Conservation (phyloP, 2,329 filamentous ascomycete species). For the Colletotrichum liaoningense region DNA sequence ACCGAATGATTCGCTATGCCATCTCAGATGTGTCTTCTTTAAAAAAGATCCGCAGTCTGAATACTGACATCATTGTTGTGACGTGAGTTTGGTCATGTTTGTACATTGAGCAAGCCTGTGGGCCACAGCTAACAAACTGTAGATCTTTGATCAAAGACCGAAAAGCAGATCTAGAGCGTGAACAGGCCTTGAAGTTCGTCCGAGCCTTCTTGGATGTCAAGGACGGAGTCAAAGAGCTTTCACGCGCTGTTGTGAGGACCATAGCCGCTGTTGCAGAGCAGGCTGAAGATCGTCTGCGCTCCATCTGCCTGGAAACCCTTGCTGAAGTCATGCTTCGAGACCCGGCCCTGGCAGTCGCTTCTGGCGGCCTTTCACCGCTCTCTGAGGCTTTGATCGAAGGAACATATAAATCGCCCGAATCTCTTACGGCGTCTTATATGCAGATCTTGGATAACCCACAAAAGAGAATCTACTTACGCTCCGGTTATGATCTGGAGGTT, state of each 20-base stretch:
- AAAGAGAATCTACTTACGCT: slow-evolving; percentile 83
- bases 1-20: slow-evolving; percentile 91
- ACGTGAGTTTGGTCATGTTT: slow-evolving; percentile 57
- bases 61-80: slow-evolving; percentile 93
- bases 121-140: slow-evolving; percentile 19
- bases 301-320: slow-evolving; percentile 92
- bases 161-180: slow-evolving; percentile 95
- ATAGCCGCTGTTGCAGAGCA: slow-evolving; percentile 93
- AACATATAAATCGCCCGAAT: slow-evolving; percentile 91
- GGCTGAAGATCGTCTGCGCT: slow-evolving; percentile 84
- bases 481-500: slow-evolving; percentile 89
- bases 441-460: slow-evolving; percentile 89
- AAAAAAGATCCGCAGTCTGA: slow-evolving; percentile 85
- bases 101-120: not conserved
- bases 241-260: slow-evolving; percentile 86
- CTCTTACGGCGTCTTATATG: slow-evolving; percentile 86
- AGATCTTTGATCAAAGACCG: slow-evolving; percentile 92
- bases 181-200: slow-evolving; percentile 97
- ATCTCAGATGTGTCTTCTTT: slow-evolving; percentile 93
- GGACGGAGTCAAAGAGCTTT: slow-evolving; percentile 88
- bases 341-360: slow-evolving; percentile 81
- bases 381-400: slow-evolving; percentile 93
- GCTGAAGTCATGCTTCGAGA: slow-evolving; percentile 92
- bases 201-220: slow-evolving; percentile 96
- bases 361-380: slow-evolving; percentile 87